Evolutionary conservation across 352 stramenopile genomes (phyloP).

Genomic region (Globisporangium polare): DNA sequence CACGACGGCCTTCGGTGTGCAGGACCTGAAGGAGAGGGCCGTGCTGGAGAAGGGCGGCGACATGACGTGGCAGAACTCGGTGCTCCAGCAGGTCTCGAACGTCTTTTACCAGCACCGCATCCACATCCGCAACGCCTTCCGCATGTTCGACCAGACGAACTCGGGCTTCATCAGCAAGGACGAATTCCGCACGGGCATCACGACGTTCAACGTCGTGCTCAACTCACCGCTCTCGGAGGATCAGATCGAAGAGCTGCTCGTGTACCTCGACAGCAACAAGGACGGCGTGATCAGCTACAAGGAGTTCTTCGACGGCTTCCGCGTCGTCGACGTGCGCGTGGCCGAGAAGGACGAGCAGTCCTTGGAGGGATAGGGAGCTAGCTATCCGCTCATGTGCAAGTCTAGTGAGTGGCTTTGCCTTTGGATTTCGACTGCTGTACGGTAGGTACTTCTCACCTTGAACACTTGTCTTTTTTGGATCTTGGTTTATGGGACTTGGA

Average conservation of each 20-base stretch:
- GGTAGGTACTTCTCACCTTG: not conserved
- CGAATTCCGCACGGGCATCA: slow-evolving; percentile 84
- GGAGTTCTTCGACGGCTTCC: slow-evolving; percentile 92
- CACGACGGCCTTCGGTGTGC: slow-evolving; percentile 84
- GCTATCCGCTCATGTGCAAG: too few species aligned
- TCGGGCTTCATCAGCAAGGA: slow-evolving; percentile 73
- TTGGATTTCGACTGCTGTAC: not conserved
- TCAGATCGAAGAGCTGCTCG: slow-evolving; percentile 89
- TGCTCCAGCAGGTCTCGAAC: slow-evolving; percentile 92
- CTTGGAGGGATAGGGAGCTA: not conserved
- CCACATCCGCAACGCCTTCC: slow-evolving; percentile 90
- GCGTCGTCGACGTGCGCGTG: slow-evolving; percentile 76
- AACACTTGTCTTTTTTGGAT: slow-evolving; percentile 4
- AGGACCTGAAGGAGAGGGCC: slow-evolving; percentile 66
- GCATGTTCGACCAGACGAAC: slow-evolving; percentile 90
- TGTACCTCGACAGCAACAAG: slow-evolving; percentile 85
- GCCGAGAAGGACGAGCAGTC: slow-evolving; percentile 26
- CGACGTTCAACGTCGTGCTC: slow-evolving; percentile 87
- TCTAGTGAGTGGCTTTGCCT: not conserved
- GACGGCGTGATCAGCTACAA: slow-evolving; percentile 92
- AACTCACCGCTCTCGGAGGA: slow-evolving; percentile 89
- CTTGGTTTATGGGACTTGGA: not conserved
- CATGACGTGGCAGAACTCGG: slow-evolving; percentile 88
- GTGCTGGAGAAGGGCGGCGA: slow-evolving; percentile 45
- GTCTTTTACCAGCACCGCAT: slow-evolving; percentile 94